These are phyloP conservation scores for Fusarium sp. DNA, from an alignment of 2,329 filamentous ascomycete species.

Conservation along the genomic window DNA sequence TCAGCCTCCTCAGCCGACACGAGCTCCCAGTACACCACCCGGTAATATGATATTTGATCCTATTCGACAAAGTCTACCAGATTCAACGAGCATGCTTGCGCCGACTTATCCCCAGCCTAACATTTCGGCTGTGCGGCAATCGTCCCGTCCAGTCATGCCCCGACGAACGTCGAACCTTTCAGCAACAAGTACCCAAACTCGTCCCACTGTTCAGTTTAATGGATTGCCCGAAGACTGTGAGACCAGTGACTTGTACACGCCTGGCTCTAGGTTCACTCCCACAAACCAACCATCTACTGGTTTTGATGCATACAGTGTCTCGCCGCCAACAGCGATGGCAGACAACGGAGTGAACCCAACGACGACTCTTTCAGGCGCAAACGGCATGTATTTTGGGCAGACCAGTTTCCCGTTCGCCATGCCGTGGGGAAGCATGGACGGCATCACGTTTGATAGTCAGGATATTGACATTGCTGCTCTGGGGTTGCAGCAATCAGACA, in stretches of 20 bases:
- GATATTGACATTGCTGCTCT: conserved; percentile 81
- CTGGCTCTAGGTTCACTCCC: conserved; percentile 55
- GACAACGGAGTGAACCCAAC: conserved; percentile 47
- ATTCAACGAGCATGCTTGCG: conserved; percentile 62
- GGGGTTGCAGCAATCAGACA: conserved; percentile 69
- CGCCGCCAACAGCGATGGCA: conserved; percentile 58
- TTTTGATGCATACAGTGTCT: conserved; percentile 60
- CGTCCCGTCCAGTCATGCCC: conserved; percentile 52
- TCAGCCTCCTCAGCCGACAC: conserved; percentile 25
- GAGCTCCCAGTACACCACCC: conserved; percentile 63
- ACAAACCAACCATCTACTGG: conserved; percentile 58
- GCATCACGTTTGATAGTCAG: conserved; percentile 80
- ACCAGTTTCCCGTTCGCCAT: conserved; percentile 48
- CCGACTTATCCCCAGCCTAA: conserved; percentile 64
- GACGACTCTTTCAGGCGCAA: conserved; percentile 31
- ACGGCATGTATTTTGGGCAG: conserved; percentile 49
- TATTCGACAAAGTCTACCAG: conserved; percentile 68
- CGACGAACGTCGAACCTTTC: conserved; percentile 47
- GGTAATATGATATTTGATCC: conserved; percentile 73
- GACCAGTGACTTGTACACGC: conserved; percentile 51
- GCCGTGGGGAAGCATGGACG: conserved; percentile 57
- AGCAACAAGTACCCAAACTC: conserved; percentile 34
- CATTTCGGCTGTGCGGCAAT: conserved; percentile 62
- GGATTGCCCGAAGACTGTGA: conserved; percentile 50
- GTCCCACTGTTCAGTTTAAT: conserved; percentile 51